Evolutionary conservation across 2,329 filamentous ascomycete genomes (phyloP), one percentile per base, ranked within the genome.

Genomic region (Stagonosporopsis tanaceti): DNA sequence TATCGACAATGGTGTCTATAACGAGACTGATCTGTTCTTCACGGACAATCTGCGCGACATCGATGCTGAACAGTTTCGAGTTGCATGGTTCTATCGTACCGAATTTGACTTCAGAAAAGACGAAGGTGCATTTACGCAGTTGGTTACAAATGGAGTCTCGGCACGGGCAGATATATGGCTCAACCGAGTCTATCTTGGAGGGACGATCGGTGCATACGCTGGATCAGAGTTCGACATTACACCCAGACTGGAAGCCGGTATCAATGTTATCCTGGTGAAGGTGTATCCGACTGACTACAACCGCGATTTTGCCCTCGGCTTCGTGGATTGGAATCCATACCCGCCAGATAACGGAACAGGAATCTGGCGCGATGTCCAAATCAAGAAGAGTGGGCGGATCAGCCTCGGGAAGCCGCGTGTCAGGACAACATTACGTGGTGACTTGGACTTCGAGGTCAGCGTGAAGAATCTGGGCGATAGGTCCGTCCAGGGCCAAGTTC

Each of bases 291-390:
- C 86, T 0, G 78, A 86, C 60, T 88, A 87, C 66, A 78, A 83
- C 15, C 79, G 82, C 24, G 85, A 89, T 58, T 81, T 89, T 50
- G 85, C 82, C 0, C 72, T 87, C 9, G 84, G 84, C 0, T 88
- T 86, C 53, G 81, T 85, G 0, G 85, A 88, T 63, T 88, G 86
- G 85, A 87, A 87, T 52, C 85, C 85, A 0, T 82, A 83, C 51
- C 84, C 86, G 0, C 80, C 84, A 0, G 86, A 89, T 66, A 87
- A 88, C 44, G 86, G 86, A 2, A 87, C 85, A 0, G 86, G 86
- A 0, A 76, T 89, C 8, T 89, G 87, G 87, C 79, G 87, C 5
- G 77, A 87, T 39, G 76, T 89, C 1, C 79, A 81, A 32, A 51
- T 89, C 39, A 83, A 81, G 47, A 80, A 84, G 67, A 87, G 83